Evolutionary conservation across 176 grass and related monocot species (phyloP), one percentile per base, ranked within the genome.

Genomic region (Cymbopogon citratus): DNA sequence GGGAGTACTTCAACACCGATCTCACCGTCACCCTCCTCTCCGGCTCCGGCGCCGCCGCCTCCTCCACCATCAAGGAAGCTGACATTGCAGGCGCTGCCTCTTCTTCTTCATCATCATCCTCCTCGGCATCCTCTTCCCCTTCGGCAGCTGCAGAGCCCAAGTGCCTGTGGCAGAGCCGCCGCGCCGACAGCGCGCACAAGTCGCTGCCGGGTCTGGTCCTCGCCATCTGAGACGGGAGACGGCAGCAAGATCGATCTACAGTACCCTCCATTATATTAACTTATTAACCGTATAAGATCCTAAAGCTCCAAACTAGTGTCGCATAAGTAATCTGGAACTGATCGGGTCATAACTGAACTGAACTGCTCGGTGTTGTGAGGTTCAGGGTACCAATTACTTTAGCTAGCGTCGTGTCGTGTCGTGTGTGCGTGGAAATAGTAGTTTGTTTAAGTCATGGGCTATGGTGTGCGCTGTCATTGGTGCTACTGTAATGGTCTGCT

Each of bases 1-100:
- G 69, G 41, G 69, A 71, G 69, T 72, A 72, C 69, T 72, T 72
- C 69, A 72, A 72, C 69, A 72, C 69, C 69, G 69, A 72, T 41
- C 69, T 72, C 69, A 72, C 69, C 69, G 69, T 71, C 40, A 71
- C 69, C 24, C 69, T 72, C 69, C 69, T 72, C 69, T 46, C 69
- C 69, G 69, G 40, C 69, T n/a, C 66, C 35, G 34, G 18, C 67
- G 38, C 34, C 19, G 21, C 11, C 36, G 0, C 67, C 66, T 5
- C 40, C 39, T 5, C 36, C 36, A 35, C 34, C 36, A 12, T 5
- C 19, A 69, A 23, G 15, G 21, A 19, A 19, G 35, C 66, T 10
- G 33, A 19, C 66, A 71, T 71, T 71, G 39, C 39, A 26, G 68
- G 38, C 69, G 24, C 41, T 9, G 69, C 40, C 6, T 27, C 69